A percentile compares a stretch with the other conserved stretches of the same genome.
phyloP scores from a whole-genome alignment of 2,329 filamentous ascomycete species.

The Sclerotinia nivalis region DNA sequence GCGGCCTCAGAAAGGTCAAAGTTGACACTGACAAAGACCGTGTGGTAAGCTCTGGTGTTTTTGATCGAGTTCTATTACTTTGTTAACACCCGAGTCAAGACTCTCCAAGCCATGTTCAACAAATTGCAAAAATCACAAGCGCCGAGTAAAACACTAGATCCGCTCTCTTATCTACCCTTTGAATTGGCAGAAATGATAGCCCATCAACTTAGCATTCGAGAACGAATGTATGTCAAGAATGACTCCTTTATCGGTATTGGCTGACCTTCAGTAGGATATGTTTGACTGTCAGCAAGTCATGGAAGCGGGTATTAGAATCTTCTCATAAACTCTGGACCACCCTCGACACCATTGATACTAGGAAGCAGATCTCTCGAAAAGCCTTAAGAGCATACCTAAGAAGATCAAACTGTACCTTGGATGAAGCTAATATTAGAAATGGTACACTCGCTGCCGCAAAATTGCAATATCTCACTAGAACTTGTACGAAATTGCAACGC shows the following conservation, averaged over 20 bases:
- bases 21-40: constrained; percentile 38
- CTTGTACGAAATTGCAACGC: constrained; percentile 35
- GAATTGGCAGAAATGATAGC: constrained; percentile 41
- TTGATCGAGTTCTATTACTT: not conserved
- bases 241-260: not conserved
- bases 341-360: constrained; percentile 35
- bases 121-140: constrained; percentile 35
- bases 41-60: constrained; percentile 28
- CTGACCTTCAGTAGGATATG: constrained; percentile 35
- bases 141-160: constrained; percentile 38
- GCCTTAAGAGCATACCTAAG: constrained; percentile 35
- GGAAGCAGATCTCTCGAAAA: constrained; percentile 29
- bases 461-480: constrained; percentile 33
- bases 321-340: constrained; percentile 39
- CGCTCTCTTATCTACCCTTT: constrained; percentile 39
- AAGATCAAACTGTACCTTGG: constrained; percentile 38
- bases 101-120: constrained; percentile 37
- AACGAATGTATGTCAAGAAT: constrained; percentile 36
- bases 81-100: constrained; percentile 30
- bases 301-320: constrained; percentile 39
- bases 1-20: constrained; percentile 40
- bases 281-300: constrained; percentile 38
- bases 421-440: constrained; percentile 34
- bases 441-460: constrained; percentile 29
- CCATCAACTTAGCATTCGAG: constrained; percentile 37